Evolutionary conservation across 2,329 filamentous ascomycete species (phyloP).

Genomic region (Fusarium paranaense): DNA sequence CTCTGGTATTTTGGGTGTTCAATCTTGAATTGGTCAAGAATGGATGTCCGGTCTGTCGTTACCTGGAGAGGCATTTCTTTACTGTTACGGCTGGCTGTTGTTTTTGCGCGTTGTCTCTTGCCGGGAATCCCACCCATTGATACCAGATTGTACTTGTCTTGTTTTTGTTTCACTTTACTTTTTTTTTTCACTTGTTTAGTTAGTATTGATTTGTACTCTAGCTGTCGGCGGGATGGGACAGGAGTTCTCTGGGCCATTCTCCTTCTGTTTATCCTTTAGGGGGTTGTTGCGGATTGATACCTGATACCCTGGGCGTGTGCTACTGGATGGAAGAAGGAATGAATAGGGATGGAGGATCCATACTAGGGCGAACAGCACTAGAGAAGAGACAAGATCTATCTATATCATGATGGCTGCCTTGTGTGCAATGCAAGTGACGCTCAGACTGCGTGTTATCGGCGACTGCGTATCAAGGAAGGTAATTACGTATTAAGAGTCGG

Average conservation of each 20-base stretch:
- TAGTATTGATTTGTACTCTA: constrained; percentile 7
- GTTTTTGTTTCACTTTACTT: not conserved
- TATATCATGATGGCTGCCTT: not conserved
- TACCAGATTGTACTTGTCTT: constrained; percentile 37
- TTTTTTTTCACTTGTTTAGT: constrained; percentile 11
- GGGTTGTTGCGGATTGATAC: constrained; percentile 16
- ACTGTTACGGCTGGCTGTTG: constrained; percentile 2
- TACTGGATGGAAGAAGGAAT: not conserved
- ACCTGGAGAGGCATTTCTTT: constrained; percentile 2
- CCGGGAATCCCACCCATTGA: constrained; percentile 16
- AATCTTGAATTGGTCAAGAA: not conserved
- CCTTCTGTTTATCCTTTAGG: constrained; percentile 18
- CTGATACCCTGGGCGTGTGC: constrained; percentile 32
- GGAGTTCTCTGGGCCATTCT: constrained; percentile 28
- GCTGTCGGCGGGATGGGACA: constrained; percentile 11
- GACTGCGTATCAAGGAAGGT: not conserved
- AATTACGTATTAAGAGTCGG: not conserved
- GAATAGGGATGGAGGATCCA: constrained; percentile 1
- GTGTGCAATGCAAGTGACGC: not conserved
- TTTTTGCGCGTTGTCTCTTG: constrained; percentile 13
- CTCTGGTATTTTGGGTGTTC: constrained; percentile 1
- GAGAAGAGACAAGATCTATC: constrained; percentile 6
- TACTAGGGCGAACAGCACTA: constrained; percentile 20
- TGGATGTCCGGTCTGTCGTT: not conserved
- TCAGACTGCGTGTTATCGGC: not conserved